Conservation (phyloP, 805 yeast genomes). For the Suhomyces sp. region DNA sequence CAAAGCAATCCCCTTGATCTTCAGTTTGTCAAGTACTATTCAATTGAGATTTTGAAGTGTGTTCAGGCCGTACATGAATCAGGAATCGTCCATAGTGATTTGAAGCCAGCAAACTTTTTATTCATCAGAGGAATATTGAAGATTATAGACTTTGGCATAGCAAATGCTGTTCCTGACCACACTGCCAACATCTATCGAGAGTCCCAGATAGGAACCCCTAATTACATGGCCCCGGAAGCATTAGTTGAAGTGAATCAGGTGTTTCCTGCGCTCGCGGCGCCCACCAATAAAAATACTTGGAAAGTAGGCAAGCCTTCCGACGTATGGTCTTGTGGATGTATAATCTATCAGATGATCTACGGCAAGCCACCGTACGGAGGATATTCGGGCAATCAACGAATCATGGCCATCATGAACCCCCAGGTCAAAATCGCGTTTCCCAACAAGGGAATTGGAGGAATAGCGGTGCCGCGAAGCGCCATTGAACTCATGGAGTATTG, state of each 20-base stretch:
- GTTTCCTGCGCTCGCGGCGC: constrained; percentile 20
- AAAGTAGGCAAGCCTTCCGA: constrained; percentile 94
- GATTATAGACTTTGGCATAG: constrained; percentile 91
- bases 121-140: constrained; percentile 82
- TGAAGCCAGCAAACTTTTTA: constrained; percentile 65
- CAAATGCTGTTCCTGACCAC: constrained; percentile 91
- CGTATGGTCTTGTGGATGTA: constrained; percentile 98
- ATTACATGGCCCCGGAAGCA: constrained; percentile 98
- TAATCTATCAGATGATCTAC: constrained; percentile 91
- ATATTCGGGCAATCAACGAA: constrained; percentile 70
- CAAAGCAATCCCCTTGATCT: constrained; percentile 47
- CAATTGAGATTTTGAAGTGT: constrained; percentile 76
- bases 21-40: constrained; percentile 75
- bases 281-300: constrained; percentile 42
- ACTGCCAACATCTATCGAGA: constrained; percentile 88
- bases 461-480: constrained; percentile 63
- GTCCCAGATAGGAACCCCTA: constrained; percentile 91
- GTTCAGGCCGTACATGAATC: constrained; percentile 83
- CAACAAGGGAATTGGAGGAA: constrained; percentile 56
- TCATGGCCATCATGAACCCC: constrained; percentile 84
- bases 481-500: constrained; percentile 73
- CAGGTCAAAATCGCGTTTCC: constrained; percentile 70
- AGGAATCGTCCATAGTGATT: constrained; percentile 82
- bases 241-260: constrained; percentile 55
- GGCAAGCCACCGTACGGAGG: constrained; percentile 88